These are phyloP conservation scores for Penicillium taxi DNA, from an alignment of 495 filamentous ascomycete species.

Conservation along the genomic window DNA sequence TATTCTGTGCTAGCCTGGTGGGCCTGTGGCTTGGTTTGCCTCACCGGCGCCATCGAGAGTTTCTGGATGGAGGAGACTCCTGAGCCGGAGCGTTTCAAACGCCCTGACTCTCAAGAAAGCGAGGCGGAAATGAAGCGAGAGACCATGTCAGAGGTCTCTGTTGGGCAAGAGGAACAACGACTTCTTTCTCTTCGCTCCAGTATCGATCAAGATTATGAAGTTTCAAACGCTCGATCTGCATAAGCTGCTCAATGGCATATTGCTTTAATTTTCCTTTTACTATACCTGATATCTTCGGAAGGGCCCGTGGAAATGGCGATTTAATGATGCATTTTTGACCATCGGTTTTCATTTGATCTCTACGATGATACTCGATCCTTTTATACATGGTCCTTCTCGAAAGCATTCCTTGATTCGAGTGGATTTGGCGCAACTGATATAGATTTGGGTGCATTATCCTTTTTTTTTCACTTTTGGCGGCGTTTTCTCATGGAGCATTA, in stretches of 20 bases:
- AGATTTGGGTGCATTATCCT: slow-evolving; percentile 7
- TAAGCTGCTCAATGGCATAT: background rate
- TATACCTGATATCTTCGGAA: too few relatives aligned
- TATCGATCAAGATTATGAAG: slow-evolving; percentile 31
- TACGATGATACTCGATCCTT: too few relatives aligned
- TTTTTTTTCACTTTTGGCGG: slow-evolving; percentile 12
- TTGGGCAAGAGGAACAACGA: slow-evolving; percentile 32
- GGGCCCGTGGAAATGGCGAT: too few relatives aligned
- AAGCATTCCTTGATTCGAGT: too few relatives aligned
- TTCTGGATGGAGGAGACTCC: slow-evolving; percentile 44
- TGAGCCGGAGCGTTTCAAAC: slow-evolving; percentile 25
- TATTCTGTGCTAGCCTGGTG: slow-evolving; percentile 90
- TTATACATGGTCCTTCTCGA: too few relatives aligned
- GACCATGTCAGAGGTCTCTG: slow-evolving; percentile 16
- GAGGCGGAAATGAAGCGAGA: slow-evolving; percentile 25
- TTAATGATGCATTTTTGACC: too few relatives aligned
- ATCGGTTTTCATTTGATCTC: too few relatives aligned
- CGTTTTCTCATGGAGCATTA: slow-evolving; percentile 23
- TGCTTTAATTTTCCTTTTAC: too few relatives aligned
- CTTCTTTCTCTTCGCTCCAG: slow-evolving; percentile 37
- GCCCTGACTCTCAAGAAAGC: slow-evolving; percentile 11
- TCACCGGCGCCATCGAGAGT: slow-evolving; percentile 57
- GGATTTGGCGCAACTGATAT: slow-evolving; percentile 7
- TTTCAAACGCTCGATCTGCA: slow-evolving; percentile 19
- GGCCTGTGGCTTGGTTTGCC: slow-evolving; percentile 67